These are phyloP conservation scores for Trichoderma guizhouense DNA, from an alignment of 2,329 filamentous ascomycete species.

Conservation along the genomic window DNA sequence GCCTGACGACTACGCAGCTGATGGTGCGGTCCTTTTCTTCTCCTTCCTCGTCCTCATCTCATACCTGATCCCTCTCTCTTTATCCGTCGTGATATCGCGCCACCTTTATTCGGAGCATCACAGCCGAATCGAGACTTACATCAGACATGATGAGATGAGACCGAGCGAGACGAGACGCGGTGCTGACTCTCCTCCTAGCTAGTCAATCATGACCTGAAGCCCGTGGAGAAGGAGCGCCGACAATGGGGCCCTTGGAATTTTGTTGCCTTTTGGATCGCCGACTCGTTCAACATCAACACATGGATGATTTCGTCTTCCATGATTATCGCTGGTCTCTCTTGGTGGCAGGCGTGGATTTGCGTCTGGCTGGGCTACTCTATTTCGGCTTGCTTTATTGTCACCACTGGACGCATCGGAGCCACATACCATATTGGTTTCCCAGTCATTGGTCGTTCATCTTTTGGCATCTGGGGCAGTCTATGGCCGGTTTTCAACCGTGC, in stretches of 20 bases:
- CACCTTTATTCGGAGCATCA: not conserved
- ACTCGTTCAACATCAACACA: conserved; percentile 85
- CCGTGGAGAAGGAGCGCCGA: conserved; percentile 73
- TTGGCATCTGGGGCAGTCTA: conserved; percentile 83
- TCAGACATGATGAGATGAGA: not conserved
- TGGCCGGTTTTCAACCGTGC: conserved; percentile 89
- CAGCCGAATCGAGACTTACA: not conserved
- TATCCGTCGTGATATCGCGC: not conserved
- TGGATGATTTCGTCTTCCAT: conserved; percentile 91
- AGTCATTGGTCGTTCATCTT: conserved; percentile 71
- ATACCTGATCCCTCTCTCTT: not conserved
- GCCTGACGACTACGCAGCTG: conserved; percentile 72
- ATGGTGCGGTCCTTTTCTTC: conserved; percentile 53
- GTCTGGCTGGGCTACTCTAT: conserved; percentile 85
- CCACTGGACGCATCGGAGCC: conserved; percentile 80
- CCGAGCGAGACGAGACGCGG: not conserved
- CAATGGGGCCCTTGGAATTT: conserved; percentile 89
- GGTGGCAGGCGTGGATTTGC: conserved; percentile 91
- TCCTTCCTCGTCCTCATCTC: not conserved
- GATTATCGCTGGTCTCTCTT: conserved; percentile 73
- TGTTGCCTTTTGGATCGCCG: conserved; percentile 81
- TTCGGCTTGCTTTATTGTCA: conserved; percentile 68
- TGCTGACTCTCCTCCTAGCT: conserved; percentile 45
- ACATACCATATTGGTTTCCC: conserved; percentile 89
- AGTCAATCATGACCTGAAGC: conserved; percentile 77